A percentile compares a stretch with the other conserved stretches of the same genome.
phyloP scores from a whole-genome alignment of 2,329 filamentous ascomycete genomes.

The Dactylellina sp. region DNA sequence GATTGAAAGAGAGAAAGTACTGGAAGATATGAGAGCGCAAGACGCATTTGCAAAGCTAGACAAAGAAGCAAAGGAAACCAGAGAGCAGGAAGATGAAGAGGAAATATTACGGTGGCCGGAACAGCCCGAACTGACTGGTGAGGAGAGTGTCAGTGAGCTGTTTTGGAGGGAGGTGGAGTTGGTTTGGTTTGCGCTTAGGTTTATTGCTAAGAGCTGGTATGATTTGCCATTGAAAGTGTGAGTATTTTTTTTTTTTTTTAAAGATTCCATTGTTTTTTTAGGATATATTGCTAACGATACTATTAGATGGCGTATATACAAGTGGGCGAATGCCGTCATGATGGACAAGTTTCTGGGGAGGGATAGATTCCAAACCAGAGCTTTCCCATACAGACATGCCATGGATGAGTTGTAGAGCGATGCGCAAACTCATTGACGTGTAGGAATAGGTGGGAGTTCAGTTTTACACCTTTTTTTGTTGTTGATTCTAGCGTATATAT shows the following conservation, averaged over 20 bases:
- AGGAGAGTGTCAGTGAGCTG: constrained; percentile 69
- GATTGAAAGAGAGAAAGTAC: constrained; percentile 66
- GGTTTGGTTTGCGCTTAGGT: constrained; percentile 73
- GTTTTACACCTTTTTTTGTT: constrained; percentile 8
- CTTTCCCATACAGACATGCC: constrained; percentile 43
- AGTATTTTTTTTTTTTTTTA: constrained; percentile 66
- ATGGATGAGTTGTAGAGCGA: constrained; percentile 35
- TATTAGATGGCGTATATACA: constrained; percentile 49
- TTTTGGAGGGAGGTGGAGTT: constrained; percentile 74
- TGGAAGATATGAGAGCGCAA: constrained; percentile 62
- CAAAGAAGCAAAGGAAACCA: constrained; percentile 33
- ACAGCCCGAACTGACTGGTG: constrained; percentile 57
- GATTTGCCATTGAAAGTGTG: constrained; percentile 76
- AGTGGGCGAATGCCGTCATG: constrained; percentile 42
- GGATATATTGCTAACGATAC: not conserved
- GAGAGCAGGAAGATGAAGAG: constrained; percentile 44
- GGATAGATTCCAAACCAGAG: constrained; percentile 34
- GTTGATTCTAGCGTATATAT: constrained; percentile 9
- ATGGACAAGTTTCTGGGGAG: constrained; percentile 47
- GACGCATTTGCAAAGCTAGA: constrained; percentile 60
- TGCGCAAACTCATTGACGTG: constrained; percentile 5
- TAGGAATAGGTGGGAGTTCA: constrained; percentile 29
- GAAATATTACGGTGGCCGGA: constrained; percentile 28
- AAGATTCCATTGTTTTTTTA: not conserved
- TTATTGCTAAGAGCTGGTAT: constrained; percentile 78